Evolutionary conservation across 352 stramenopile genomes (phyloP).

Genomic region (Phytophthora lateralis): DNA sequence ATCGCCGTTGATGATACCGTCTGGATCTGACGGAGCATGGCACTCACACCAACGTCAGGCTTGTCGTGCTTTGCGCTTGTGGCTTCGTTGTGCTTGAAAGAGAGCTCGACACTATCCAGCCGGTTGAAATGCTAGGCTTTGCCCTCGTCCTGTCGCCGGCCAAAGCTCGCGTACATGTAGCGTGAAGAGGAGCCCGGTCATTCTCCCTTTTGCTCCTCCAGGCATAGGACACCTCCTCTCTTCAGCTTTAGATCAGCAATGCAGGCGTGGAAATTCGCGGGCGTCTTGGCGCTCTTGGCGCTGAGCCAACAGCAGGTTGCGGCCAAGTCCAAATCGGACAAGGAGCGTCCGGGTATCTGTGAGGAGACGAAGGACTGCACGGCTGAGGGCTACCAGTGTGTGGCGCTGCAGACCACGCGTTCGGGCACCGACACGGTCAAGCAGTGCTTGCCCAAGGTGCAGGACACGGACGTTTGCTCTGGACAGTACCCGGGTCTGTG

Average conservation of each 20-base stretch:
- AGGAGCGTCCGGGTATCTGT: slow-evolving; percentile 52
- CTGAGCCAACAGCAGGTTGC: slow-evolving; percentile 41
- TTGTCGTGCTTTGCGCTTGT: slow-evolving; percentile 38
- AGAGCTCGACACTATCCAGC: slow-evolving; percentile 27
- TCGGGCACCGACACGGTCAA: slow-evolving; percentile 63
- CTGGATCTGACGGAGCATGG: slow-evolving; percentile 1
- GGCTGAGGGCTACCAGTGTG: slow-evolving; percentile 61
- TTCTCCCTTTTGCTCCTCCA: slow-evolving; percentile 37
- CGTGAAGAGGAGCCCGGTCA: slow-evolving; percentile 3
- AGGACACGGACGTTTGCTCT: slow-evolving; percentile 64
- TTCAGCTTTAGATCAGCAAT: slow-evolving; percentile 32
- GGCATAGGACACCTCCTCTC: slow-evolving; percentile 18
- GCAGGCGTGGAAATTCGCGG: slow-evolving; percentile 46
- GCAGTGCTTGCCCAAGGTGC: slow-evolving; percentile 71
- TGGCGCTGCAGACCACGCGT: slow-evolving; percentile 73
- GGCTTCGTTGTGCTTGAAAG: slow-evolving; percentile 32
- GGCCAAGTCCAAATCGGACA: slow-evolving; percentile 29
- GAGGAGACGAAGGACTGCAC: slow-evolving; percentile 63
- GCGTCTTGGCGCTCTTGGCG: slow-evolving; percentile 39
- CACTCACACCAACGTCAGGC: slow-evolving; percentile 31
- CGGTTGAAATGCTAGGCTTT: slow-evolving; percentile 21
- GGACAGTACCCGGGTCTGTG: slow-evolving; percentile 69
- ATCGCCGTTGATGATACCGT: slow-evolving; percentile 9
- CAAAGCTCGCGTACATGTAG: slow-evolving; percentile 10
- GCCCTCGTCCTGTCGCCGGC: slow-evolving; percentile 26